These are phyloP conservation scores for Coemansia sp. DNA, from an alignment of 192 early-diverging fungal genomes.

Conservation along the genomic window DNA sequence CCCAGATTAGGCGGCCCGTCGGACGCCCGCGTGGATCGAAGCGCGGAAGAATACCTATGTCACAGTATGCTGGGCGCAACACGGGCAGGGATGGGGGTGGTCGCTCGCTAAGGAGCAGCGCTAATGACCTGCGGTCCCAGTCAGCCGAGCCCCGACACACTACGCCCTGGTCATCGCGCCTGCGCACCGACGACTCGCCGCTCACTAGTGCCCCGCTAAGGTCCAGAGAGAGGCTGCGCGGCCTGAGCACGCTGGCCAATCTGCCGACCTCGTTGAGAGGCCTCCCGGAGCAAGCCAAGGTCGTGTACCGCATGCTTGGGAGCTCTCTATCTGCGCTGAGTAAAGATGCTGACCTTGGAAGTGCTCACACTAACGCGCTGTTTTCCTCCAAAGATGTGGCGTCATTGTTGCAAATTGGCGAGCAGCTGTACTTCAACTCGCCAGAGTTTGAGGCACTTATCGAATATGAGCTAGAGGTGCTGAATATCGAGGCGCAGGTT, in stretches of 20 bases:
- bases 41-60: neutral
- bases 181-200: neutral
- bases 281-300: slow-evolving; percentile 14
- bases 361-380: neutral
- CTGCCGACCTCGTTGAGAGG: neutral
- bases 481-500: slow-evolving; percentile 17
- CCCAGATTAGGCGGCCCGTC: slow-evolving; percentile 1
- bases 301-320: slow-evolving; percentile 28
- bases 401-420: slow-evolving; percentile 32
- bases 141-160: neutral
- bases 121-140: neutral
- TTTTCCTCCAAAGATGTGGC: slow-evolving; percentile 28
- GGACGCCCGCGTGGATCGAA: slow-evolving; percentile 8
- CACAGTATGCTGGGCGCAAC: neutral
- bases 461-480: slow-evolving; percentile 30
- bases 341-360: neutral
- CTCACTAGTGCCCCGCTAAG: neutral
- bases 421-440: slow-evolving; percentile 45
- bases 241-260: neutral
- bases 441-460: slow-evolving; percentile 49
- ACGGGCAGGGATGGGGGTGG: neutral
- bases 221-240: neutral
- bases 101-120: slow-evolving; percentile 7
- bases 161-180: neutral
- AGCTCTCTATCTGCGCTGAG: neutral